phyloP scores from a whole-genome alignment of 495 filamentous ascomycete genomes.

The Podospora bellae-mahoneyi region DNA sequence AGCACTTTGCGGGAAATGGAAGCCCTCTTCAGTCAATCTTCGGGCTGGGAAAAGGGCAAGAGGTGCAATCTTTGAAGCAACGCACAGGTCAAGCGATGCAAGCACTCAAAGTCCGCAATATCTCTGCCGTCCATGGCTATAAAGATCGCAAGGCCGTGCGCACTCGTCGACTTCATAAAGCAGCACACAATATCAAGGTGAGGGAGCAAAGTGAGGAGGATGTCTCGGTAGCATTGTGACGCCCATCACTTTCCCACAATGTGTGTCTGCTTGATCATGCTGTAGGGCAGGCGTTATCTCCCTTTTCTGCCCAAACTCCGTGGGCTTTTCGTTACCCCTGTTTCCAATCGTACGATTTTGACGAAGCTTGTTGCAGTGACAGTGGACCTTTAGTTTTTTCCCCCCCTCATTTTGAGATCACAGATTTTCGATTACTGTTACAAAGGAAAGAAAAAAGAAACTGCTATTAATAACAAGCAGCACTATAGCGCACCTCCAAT shows the following conservation, averaged over 20 bases:
- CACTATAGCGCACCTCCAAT: neutral
- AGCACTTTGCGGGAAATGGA: slow-evolving; percentile 5
- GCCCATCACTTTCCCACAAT: neutral
- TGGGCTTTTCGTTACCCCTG: neutral
- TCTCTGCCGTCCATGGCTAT: neutral
- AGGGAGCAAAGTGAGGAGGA: neutral
- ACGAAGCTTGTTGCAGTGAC: neutral
- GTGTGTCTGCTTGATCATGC: no score
- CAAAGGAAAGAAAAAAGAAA: neutral
- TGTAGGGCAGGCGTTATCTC: neutral
- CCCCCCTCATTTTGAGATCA: neutral
- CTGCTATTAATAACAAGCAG: slow-evolving; percentile 4
- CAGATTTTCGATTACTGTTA: neutral
- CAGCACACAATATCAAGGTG: neutral
- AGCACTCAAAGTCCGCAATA: neutral
- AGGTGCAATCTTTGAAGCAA: neutral
- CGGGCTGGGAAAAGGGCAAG: neutral
- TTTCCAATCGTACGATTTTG: slow-evolving; percentile 6
- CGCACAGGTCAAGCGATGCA: neutral
- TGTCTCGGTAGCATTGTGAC: slow-evolving; percentile 4
- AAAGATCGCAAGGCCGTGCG: neutral
- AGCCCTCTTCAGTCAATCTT: neutral
- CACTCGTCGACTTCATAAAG: neutral
- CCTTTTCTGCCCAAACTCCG: slow-evolving; percentile 1
- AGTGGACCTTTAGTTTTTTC: neutral